phyloP scores from a whole-genome alignment of 768 basidiomycete species.

The Suillus weaverae region DNA sequence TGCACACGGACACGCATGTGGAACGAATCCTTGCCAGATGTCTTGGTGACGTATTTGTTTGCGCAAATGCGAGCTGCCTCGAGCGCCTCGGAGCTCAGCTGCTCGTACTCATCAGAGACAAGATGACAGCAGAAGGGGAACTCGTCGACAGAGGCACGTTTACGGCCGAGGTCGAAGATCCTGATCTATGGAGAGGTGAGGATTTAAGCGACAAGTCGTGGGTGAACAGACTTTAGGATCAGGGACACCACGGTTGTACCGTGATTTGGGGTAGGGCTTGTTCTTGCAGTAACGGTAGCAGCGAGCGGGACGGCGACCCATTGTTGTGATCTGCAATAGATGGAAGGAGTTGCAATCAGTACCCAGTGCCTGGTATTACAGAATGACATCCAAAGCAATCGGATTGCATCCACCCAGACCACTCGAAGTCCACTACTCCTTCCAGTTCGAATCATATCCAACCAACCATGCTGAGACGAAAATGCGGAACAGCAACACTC shows the following conservation, averaged over 20 bases:
- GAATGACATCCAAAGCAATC: not conserved
- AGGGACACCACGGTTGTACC: constrained; percentile 99
- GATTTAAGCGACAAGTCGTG: not conserved
- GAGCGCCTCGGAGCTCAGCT: constrained; percentile 92
- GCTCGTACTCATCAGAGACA: constrained; percentile 98
- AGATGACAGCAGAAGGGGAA: constrained; percentile 98
- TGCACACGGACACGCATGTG: constrained; percentile 96
- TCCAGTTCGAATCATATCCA: not conserved
- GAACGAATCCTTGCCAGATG: constrained; percentile 98
- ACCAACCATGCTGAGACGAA: not conserved
- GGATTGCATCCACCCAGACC: constrained; percentile 1
- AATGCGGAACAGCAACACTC: not conserved
- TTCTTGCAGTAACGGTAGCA: constrained; percentile 99
- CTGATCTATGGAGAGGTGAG: constrained; percentile 64
- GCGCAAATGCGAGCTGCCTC: constrained; percentile 99
- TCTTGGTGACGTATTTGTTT: constrained; percentile 99
- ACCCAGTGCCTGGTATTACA: not conserved
- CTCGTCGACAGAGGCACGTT: constrained; percentile 96
- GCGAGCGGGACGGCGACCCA: constrained; percentile 98
- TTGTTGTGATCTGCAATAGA: constrained; percentile 37
- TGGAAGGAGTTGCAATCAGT: not conserved
- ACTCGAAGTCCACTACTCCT: not conserved
- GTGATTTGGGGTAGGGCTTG: constrained; percentile 96
- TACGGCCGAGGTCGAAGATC: constrained; percentile 95
- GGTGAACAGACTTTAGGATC: constrained; percentile 72